Evolutionary conservation across 2,329 filamentous ascomycete genomes (phyloP).

Genomic region (Xylaria sp.): DNA sequence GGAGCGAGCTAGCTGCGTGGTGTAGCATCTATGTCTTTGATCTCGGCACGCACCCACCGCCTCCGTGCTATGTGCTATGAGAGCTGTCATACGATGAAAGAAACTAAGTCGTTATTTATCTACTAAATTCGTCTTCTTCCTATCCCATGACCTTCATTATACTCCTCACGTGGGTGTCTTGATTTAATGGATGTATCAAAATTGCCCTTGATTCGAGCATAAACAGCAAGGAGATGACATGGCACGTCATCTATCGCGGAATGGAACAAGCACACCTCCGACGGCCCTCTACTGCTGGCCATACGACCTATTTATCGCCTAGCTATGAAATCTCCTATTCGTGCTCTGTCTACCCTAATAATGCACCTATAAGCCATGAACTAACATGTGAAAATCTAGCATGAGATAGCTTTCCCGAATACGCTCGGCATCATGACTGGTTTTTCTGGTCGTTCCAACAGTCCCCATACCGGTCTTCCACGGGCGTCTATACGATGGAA

Average conservation of each 20-base stretch:
- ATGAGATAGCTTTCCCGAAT: slow-evolving; percentile 16
- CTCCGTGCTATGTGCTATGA: slow-evolving; percentile 2
- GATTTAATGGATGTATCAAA: background rate
- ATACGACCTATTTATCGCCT: background rate
- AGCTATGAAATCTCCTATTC: background rate
- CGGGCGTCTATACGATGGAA: slow-evolving; percentile 8
- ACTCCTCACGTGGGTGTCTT: background rate
- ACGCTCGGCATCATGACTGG: background rate
- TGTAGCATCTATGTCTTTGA: slow-evolving; percentile 9
- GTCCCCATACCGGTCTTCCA: slow-evolving; percentile 10
- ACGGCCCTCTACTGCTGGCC: slow-evolving; percentile 9
- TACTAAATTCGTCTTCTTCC: background rate
- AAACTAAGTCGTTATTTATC: background rate
- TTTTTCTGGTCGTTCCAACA: background rate
- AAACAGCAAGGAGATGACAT: slow-evolving; percentile 13
- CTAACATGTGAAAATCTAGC: slow-evolving; percentile 4
- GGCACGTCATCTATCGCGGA: slow-evolving; percentile 16
- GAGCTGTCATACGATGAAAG: background rate
- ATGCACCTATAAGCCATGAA: slow-evolving; percentile 10
- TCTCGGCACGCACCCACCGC: background rate
- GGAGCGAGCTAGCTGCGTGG: slow-evolving; percentile 11
- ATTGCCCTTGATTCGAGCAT: background rate
- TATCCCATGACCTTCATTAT: background rate
- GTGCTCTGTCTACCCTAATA: slow-evolving; percentile 11
- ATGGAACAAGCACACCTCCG: slow-evolving; percentile 18